Percentiles rank a stretch among this genome's conserved stretches.
Evolutionary conservation across 352 stramenopile species (phyloP).

Genomic region (Albugo candida): DNA sequence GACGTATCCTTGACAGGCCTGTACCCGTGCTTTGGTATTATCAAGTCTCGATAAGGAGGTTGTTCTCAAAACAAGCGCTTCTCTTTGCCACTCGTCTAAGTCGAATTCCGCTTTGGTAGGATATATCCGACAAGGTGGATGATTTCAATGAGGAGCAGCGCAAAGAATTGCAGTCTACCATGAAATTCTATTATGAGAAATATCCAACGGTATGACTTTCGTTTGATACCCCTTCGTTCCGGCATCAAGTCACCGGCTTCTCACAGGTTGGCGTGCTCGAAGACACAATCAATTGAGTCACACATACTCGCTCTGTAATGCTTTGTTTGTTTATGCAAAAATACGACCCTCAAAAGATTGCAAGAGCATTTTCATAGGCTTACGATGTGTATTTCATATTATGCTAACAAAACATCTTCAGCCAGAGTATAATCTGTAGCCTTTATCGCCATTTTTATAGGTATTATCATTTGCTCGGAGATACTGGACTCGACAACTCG

Average conservation of each 20-base stretch:
- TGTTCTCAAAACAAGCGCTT: not conserved
- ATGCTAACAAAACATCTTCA: slow-evolving; percentile 6
- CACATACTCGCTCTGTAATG: too few relatives aligned
- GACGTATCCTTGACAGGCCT: slow-evolving; percentile 24
- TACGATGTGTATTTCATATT: too few relatives aligned
- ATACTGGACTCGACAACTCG: slow-evolving; percentile 27
- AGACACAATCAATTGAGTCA: too few relatives aligned
- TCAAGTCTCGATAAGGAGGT: slow-evolving; percentile 53
- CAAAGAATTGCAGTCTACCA: slow-evolving; percentile 42
- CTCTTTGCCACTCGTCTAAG: not conserved
- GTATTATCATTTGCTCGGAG: slow-evolving; percentile 22
- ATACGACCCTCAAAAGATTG: too few relatives aligned
- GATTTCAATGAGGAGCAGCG: slow-evolving; percentile 43
- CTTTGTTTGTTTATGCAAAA: too few relatives aligned
- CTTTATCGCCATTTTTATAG: slow-evolving; percentile 28
- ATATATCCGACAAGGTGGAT: slow-evolving; percentile 48
- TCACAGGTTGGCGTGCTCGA: slow-evolving; percentile 27
- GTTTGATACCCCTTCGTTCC: not conserved
- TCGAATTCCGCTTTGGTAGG: slow-evolving; percentile 11
- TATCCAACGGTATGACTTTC: slow-evolving; percentile 44
- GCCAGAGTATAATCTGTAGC: slow-evolving; percentile 32
- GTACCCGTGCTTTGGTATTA: slow-evolving; percentile 46
- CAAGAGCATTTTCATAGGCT: too few relatives aligned
- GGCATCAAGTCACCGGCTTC: not conserved
- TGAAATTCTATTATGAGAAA: slow-evolving; percentile 66